These are phyloP conservation scores for Candida pseudoglaebosa DNA, from an alignment of 805 yeast genomes.

Conservation along the genomic window DNA sequence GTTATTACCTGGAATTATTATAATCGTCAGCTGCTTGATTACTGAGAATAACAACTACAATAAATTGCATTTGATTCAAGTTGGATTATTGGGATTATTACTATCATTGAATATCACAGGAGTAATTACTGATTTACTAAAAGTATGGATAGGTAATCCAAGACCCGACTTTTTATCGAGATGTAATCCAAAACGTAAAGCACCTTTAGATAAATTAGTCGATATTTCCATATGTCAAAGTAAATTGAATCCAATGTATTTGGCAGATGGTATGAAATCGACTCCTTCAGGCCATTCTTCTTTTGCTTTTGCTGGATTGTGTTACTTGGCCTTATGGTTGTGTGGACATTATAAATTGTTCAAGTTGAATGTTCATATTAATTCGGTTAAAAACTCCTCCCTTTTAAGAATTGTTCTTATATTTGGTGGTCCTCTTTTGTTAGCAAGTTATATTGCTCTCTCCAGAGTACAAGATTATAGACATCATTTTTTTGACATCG, in stretches of 20 bases:
- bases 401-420: neutral
- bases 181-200: conserved; percentile 26
- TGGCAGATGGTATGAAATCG: conserved; percentile 37
- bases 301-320: conserved; percentile 29
- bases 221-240: conserved; percentile 30
- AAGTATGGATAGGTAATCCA: conserved; percentile 38
- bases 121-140: conserved; percentile 34
- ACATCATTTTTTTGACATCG: conserved; percentile 31
- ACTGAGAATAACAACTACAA: conserved; percentile 5
- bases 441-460: conserved; percentile 29
- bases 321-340: conserved; percentile 31
- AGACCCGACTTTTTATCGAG: conserved; percentile 42
- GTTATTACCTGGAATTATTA: conserved; percentile 22
- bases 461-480: conserved; percentile 33
- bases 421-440: conserved; percentile 17
- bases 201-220: conserved; percentile 23
- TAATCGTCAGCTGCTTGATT: conserved; percentile 10
- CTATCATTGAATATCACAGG: conserved; percentile 25
- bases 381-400: neutral
- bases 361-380: neutral
- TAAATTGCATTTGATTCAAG: conserved; percentile 24
- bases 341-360: conserved; percentile 21
- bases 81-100: conserved; percentile 28
- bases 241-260: conserved; percentile 24
- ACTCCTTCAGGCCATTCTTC: conserved; percentile 42